A percentile compares a stretch with the other conserved stretches of the same genome.
Evolutionary conservation across 805 yeast species (phyloP).

Genomic region (Cyberlindnera bimundalis): DNA sequence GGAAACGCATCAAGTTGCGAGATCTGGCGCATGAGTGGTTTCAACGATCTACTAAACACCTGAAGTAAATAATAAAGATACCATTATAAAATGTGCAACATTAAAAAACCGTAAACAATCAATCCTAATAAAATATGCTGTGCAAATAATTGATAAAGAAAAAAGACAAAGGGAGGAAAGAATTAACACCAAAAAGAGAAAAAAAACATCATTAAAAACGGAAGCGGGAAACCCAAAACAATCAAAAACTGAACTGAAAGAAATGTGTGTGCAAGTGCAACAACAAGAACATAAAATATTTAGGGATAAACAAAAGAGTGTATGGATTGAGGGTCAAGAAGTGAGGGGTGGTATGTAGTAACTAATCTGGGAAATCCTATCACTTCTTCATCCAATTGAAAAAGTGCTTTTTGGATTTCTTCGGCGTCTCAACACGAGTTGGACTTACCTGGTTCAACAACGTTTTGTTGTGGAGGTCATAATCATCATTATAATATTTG

Average conservation of each 20-base stretch:
- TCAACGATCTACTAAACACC: too few relatives aligned
- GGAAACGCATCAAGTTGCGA: slow-evolving; percentile 1
- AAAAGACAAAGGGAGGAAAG: neutral
- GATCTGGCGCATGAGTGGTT: slow-evolving; percentile 1
- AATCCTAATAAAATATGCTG: neutral
- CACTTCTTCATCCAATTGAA: slow-evolving; percentile 16
- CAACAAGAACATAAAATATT: neutral
- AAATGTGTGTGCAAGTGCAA: neutral
- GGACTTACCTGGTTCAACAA: neutral
- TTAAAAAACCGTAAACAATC: neutral
- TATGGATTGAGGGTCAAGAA: neutral
- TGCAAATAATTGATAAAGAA: neutral
- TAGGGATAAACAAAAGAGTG: too few relatives aligned
- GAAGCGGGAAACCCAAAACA: neutral
- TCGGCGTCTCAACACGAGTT: slow-evolving; percentile 2
- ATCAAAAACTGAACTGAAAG: neutral
- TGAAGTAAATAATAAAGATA: too few relatives aligned
- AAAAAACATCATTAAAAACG: neutral
- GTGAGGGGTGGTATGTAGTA: too few relatives aligned
- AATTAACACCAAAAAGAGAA: neutral
- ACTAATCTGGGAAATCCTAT: too few relatives aligned
- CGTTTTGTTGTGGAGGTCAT: slow-evolving; percentile 34
- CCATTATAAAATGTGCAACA: too few relatives aligned
- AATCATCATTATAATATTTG: slow-evolving; percentile 59
- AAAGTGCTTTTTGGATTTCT: slow-evolving; percentile 10